Base-by-base conservation (phyloP, 2,329 filamentous ascomycete genomes). In the Cercospora zeae-maydis region DNA sequence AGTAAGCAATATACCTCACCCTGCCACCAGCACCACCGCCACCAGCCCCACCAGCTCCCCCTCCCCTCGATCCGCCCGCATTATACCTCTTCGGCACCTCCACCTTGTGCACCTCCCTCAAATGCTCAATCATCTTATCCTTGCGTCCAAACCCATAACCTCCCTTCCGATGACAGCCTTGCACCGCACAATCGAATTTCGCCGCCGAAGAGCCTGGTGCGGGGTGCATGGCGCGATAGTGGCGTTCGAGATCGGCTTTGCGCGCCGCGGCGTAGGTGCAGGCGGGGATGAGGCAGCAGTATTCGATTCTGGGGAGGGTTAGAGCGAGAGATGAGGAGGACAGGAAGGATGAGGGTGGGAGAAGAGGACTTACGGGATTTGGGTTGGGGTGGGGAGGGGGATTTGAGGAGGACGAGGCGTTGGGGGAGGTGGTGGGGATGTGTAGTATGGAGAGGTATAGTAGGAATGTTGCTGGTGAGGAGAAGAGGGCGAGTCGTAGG, bases 111-210 rank as follows among this genome's bases (percentile, higher is more conserved):
- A 81, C 84, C 47, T 82, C 82, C 58, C 84, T 76, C 58, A 83
- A 71, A 71, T 87, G 85, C 69, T 86, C 85, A 39, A 78, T 78
- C 42, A 85, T 75, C 69, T 87, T 84, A 68, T 87, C 85, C 58
- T 79, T 77, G 5, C 84, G 78, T 4, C 81, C 81, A 68, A 86
- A 87, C 0, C 83, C 84, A 63, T 78, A 75, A 42, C 66, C 70
- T 4, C 81, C 82, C 16, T 45, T 52, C 14, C 81, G 78, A 42
- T 73, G 71, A 68, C 82, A 83, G 42, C 75, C 73, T 1, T 72
- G 69, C 30, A 76, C 72, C 1, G 77, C 75, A 67, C 82, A 84
- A 61, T 82, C 77, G 54, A 78, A 73, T 64, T 75, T 74, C 10
- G 67, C 55, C 3, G 62, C 49, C 11, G 76, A 69, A 21, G 57